These are phyloP conservation scores for Sporothrix variecibatus DNA, from an alignment of 2,329 filamentous ascomycete genomes.

Conservation along the genomic window DNA sequence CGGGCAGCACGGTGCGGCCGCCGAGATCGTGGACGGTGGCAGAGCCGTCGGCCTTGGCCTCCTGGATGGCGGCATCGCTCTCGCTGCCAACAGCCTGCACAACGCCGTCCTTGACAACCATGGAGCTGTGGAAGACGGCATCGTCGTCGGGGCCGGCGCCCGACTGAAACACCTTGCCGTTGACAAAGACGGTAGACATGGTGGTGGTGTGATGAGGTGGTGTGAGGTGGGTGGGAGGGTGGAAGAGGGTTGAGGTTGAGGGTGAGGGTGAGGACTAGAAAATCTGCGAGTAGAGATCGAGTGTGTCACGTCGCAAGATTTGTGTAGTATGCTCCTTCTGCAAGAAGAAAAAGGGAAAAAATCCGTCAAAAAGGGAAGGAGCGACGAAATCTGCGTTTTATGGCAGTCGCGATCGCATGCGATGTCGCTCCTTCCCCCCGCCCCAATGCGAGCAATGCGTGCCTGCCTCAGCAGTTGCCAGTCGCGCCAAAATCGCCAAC, in stretches of 20 bases:
- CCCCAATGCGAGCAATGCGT: not conserved
- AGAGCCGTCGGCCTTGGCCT: constrained; percentile 33
- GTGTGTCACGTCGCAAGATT: not conserved
- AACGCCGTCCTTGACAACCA: constrained; percentile 41
- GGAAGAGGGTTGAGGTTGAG: not conserved
- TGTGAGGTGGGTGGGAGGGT: not conserved
- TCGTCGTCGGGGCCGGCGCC: constrained; percentile 32
- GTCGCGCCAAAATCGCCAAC: constrained; percentile 9
- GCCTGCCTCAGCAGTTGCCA: not conserved
- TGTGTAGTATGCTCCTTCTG: not conserved
- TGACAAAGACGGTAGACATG: constrained; percentile 40
- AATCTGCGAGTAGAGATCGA: not conserved
- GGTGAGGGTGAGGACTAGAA: not conserved
- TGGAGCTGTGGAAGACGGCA: constrained; percentile 41
- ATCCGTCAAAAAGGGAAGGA: not conserved
- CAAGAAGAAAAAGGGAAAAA: not conserved
- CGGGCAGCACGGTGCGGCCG: constrained; percentile 50
- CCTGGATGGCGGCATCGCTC: constrained; percentile 37
- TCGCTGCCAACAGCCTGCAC: constrained; percentile 43
- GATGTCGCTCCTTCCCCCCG: constrained; percentile 11
- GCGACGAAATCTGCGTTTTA: constrained; percentile 6
- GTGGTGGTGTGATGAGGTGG: not conserved
- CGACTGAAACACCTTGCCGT: constrained; percentile 51
- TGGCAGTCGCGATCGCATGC: not conserved
- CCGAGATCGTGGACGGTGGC: constrained; percentile 39